Evolutionary conservation across 1,284 basidiomycete genomes (phyloP).

Genomic region (Rhizoctonia solani): DNA sequence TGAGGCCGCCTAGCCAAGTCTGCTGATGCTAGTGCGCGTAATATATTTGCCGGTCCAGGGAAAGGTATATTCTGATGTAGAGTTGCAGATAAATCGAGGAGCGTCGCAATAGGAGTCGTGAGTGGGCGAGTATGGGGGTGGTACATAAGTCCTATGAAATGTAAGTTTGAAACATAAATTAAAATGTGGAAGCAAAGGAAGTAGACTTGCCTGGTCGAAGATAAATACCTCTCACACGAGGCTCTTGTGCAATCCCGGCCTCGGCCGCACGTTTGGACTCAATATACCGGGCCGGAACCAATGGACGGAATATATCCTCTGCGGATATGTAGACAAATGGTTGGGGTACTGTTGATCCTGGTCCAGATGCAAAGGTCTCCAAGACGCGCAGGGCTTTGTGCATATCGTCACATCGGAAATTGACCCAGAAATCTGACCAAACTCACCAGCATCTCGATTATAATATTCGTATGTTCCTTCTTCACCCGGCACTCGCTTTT

Average conservation of each 20-base stretch:
- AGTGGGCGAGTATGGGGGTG: slow-evolving; percentile 91
- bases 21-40: slow-evolving; percentile 55
- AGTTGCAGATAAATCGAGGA: slow-evolving; percentile 78
- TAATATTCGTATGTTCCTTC: slow-evolving; percentile 71
- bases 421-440: neutral
- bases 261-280: slow-evolving; percentile 91
- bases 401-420: slow-evolving; percentile 25
- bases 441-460: slow-evolving; percentile 89
- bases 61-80: slow-evolving; percentile 57
- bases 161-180: slow-evolving; percentile 33
- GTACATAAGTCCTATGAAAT: slow-evolving; percentile 85
- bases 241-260: slow-evolving; percentile 55
- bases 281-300: slow-evolving; percentile 85
- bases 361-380: slow-evolving; percentile 60
- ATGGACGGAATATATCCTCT: slow-evolving; percentile 87
- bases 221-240: slow-evolving; percentile 64
- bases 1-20: slow-evolving; percentile 43
- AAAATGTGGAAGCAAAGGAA: slow-evolving; percentile 28
- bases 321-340: slow-evolving; percentile 95
- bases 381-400: slow-evolving; percentile 70
- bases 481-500: slow-evolving; percentile 46
- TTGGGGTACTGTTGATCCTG: slow-evolving; percentile 48
- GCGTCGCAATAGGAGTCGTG: slow-evolving; percentile 81
- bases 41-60: slow-evolving; percentile 65
- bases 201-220: slow-evolving; percentile 76